Evolutionary conservation across 225 moss, liverwort and hornwort genomes (phyloP).

Genomic region (Pseudisothecium myosuroides): DNA sequence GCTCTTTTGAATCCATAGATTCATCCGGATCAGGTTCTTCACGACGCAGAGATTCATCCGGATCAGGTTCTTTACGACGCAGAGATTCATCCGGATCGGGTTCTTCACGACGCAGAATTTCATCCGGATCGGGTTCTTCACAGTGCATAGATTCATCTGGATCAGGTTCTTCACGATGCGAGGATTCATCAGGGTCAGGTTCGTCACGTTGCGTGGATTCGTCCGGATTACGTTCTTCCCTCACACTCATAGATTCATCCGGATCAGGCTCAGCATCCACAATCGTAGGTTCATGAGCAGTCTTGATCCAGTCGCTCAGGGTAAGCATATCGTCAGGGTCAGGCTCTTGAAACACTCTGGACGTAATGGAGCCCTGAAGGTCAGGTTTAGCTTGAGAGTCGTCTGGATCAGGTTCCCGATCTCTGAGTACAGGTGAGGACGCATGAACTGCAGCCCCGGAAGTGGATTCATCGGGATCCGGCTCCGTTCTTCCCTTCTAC

Average conservation of each 20-base stretch:
- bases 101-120: not conserved
- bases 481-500: not conserved
- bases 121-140: not conserved
- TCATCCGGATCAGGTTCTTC: constrained; percentile 7
- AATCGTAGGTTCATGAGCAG: not conserved
- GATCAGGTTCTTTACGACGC: not conserved
- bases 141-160: constrained; percentile 6
- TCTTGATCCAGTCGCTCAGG: not conserved
- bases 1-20: not conserved
- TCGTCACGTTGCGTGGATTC: not conserved
- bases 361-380: not conserved
- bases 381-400: constrained; percentile 13
- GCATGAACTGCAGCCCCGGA: not conserved
- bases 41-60: not conserved
- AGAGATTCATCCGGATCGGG: constrained; percentile 22
- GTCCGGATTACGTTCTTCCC: not conserved
- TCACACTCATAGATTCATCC: constrained; percentile 1
- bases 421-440: not conserved
- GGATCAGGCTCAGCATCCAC: constrained; percentile 15
- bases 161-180: constrained; percentile 1
- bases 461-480: constrained; percentile 17
- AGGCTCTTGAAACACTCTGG: constrained; percentile 1
- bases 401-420: constrained; percentile 29
- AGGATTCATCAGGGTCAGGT: not conserved
- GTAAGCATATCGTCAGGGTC: constrained; percentile 30